A percentile compares a stretch with the other conserved stretches of the same genome.
Conservation (phyloP, 2,329 filamentous ascomycete genomes). For the Elsinoe perseae region DNA sequence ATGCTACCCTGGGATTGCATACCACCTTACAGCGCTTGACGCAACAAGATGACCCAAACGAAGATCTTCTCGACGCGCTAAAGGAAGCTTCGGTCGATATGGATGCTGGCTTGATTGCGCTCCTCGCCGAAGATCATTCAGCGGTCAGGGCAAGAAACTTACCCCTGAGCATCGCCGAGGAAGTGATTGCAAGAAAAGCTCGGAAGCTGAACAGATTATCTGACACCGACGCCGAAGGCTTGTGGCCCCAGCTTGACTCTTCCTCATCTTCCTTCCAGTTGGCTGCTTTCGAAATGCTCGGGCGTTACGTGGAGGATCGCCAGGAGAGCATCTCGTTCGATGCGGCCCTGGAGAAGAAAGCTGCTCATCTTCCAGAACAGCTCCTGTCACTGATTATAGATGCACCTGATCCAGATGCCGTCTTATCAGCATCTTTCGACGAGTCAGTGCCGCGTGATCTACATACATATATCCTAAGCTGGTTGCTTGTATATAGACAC, state of each 20-base stretch:
- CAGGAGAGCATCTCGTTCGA: conserved; percentile 82
- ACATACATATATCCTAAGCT: conserved; percentile 76
- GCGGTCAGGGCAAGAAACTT: conserved; percentile 50
- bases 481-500: conserved; percentile 84
- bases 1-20: conserved; percentile 67
- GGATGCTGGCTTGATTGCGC: conserved; percentile 51
- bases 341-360: conserved; percentile 60
- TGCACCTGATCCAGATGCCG: conserved; percentile 60
- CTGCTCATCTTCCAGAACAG: conserved; percentile 71
- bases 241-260: conserved; percentile 70
- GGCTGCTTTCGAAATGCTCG: conserved; percentile 71
- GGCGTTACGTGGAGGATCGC: conserved; percentile 65
- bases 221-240: conserved; percentile 55
- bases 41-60: conserved; percentile 59
- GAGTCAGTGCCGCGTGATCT: conserved; percentile 59
- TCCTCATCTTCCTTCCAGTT: conserved; percentile 68
- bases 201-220: conserved; percentile 55
- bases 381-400: conserved; percentile 76
- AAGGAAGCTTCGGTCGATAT: conserved; percentile 51
- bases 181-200: conserved; percentile 62
- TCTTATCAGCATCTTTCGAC: conserved; percentile 58
- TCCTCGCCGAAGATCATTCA: conserved; percentile 49
- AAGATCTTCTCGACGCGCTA: conserved; percentile 73
- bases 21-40: conserved; percentile 53
- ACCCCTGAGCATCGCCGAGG: conserved; percentile 67